phyloP scores from a whole-genome alignment of 805 yeast genomes.

The Ogataea nitratoaversa region DNA sequence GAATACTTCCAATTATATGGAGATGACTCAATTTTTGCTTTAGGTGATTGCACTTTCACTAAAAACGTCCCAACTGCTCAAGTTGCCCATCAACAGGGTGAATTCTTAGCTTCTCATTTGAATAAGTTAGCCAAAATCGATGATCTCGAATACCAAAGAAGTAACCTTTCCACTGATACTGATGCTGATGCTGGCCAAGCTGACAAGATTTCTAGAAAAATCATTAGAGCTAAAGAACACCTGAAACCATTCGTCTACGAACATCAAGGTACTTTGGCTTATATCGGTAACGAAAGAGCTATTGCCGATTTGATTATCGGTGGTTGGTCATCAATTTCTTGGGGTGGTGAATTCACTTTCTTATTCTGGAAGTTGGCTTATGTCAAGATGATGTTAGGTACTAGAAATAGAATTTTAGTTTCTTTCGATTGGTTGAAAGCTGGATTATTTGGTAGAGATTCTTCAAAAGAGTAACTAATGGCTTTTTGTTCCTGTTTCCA shows the following conservation, averaged over 20 bases:
- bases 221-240: constrained; percentile 37
- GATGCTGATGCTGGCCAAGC: constrained; percentile 39
- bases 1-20: constrained; percentile 82
- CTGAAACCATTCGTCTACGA: constrained; percentile 68
- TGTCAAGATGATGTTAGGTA: constrained; percentile 85
- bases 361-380: constrained; percentile 95
- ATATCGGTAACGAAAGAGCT: constrained; percentile 90
- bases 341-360: constrained; percentile 85
- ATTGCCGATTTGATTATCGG: constrained; percentile 86
- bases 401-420: constrained; percentile 83
- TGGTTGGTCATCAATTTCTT: constrained; percentile 71
- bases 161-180: constrained; percentile 34
- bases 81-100: constrained; percentile 94
- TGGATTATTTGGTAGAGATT: constrained; percentile 87
- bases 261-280: constrained; percentile 92
- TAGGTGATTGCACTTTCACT: constrained; percentile 93
- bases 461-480: constrained; percentile 62
- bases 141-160: constrained; percentile 42
- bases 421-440: constrained; percentile 87
- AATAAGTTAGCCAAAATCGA: constrained; percentile 61
- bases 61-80: constrained; percentile 95
- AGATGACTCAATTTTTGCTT: constrained; percentile 72
- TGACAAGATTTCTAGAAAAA: constrained; percentile 37
- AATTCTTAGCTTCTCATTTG: constrained; percentile 70
- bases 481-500: background rate